These are phyloP conservation scores for Fusarium ramigenum DNA, from an alignment of 2,329 filamentous ascomycete genomes.

Conservation along the genomic window DNA sequence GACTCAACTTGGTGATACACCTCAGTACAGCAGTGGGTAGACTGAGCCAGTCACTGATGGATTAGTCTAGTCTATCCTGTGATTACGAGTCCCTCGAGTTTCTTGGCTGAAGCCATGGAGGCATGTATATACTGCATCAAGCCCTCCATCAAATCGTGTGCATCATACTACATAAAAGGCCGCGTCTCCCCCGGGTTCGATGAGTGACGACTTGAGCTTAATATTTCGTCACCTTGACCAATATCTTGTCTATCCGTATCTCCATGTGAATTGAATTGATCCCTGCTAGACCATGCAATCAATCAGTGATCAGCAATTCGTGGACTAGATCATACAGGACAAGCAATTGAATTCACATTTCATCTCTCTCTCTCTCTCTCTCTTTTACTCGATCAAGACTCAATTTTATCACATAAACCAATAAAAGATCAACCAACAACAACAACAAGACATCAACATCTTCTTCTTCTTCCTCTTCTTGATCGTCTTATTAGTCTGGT, in stretches of 20 bases:
- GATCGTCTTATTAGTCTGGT: neutral
- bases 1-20: conserved; percentile 1
- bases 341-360: neutral
- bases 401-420: neutral
- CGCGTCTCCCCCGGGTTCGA: conserved; percentile 8
- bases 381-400: neutral
- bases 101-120: neutral
- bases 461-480: neutral
- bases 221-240: neutral
- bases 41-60: neutral
- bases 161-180: conserved; percentile 28
- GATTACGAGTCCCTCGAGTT: neutral
- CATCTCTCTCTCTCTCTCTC: neutral
- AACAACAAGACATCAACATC: neutral
- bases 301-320: neutral
- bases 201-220: neutral
- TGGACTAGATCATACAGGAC: neutral
- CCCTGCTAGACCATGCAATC: neutral
- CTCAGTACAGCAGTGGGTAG: neutral
- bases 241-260: neutral
- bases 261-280: neutral
- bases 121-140: neutral
- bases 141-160: conserved; percentile 4
- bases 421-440: neutral
- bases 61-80: neutral